Percentiles rank a stretch among this genome's conserved stretches.
These are phyloP conservation scores for Xylaria grammica DNA, from an alignment of 495 filamentous ascomycete species.

Conservation along the genomic window DNA sequence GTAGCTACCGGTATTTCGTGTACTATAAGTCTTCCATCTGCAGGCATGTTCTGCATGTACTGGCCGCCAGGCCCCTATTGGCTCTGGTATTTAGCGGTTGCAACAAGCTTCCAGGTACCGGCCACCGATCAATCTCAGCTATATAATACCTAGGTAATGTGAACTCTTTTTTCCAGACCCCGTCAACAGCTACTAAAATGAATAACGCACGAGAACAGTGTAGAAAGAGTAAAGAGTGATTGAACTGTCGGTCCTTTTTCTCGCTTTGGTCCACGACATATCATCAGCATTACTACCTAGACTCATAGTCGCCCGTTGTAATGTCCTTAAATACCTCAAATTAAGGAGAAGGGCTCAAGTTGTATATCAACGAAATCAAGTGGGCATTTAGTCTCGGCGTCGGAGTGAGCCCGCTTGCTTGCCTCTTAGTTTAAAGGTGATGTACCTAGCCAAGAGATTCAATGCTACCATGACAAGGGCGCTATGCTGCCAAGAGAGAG, in stretches of 20 bases:
- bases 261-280: too few species aligned
- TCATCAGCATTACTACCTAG: too few species aligned
- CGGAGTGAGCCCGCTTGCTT: too few species aligned
- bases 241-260: too few species aligned
- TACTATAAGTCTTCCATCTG: background rate
- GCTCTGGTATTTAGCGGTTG: background rate
- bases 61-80: background rate
- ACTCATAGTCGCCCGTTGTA: too few species aligned
- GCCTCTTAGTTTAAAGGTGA: too few species aligned
- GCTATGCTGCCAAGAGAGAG: constrained; percentile 61
- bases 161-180: too few species aligned
- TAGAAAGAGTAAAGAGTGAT: too few species aligned
- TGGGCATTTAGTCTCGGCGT: constrained; percentile 75
- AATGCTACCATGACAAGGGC: constrained; percentile 80
- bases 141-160: too few species aligned
- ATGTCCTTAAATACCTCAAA: constrained; percentile 82
- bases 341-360: constrained; percentile 86
- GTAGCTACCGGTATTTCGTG: background rate
- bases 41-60: constrained; percentile 1
- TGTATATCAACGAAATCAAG: constrained; percentile 84
- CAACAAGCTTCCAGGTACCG: background rate
- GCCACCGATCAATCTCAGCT: too few species aligned
- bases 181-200: too few species aligned
- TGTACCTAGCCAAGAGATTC: constrained; percentile 75
- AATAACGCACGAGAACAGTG: too few species aligned